Conservation (phyloP, 495 filamentous ascomycete species). For the Penicillium paradoxum region DNA sequence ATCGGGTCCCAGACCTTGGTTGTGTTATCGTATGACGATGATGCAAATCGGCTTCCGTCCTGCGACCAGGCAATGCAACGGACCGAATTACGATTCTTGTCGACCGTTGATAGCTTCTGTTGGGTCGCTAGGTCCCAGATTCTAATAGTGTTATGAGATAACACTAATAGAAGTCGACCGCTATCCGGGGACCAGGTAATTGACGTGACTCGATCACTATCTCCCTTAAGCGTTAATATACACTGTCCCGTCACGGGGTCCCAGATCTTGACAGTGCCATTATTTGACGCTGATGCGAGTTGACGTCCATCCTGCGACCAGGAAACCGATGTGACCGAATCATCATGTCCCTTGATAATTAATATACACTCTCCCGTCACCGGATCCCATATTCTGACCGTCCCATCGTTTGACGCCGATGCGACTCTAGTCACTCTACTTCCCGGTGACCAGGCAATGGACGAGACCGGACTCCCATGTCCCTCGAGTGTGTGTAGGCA, state of each 20-base stretch:
- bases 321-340: neutral
- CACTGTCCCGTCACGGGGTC: slow-evolving; percentile 15
- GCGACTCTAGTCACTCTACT: slow-evolving; percentile 7
- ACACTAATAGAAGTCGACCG: slow-evolving; percentile 16
- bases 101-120: slow-evolving; percentile 7
- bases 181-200: slow-evolving; percentile 23
- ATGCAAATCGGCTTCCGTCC: too few relatives aligned
- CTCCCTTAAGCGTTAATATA: slow-evolving; percentile 16
- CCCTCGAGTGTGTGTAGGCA: slow-evolving; percentile 12
- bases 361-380: slow-evolving; percentile 59
- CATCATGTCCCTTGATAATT: slow-evolving; percentile 18
- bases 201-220: slow-evolving; percentile 15
- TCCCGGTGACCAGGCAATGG: neutral
- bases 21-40: too few relatives aligned
- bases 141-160: slow-evolving; percentile 7
- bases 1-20: too few relatives aligned
- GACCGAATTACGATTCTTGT: neutral
- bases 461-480: slow-evolving; percentile 1
- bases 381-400: slow-evolving; percentile 46
- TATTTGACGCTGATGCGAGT: slow-evolving; percentile 26
- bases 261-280: slow-evolving; percentile 30
- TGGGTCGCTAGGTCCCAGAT: slow-evolving; percentile 12
- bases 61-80: too few relatives aligned
- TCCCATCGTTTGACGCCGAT: slow-evolving; percentile 7
- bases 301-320: slow-evolving; percentile 34